phyloP scores from a whole-genome alignment of 1,139 yeast species.

The Yamadazyma triangularis region DNA sequence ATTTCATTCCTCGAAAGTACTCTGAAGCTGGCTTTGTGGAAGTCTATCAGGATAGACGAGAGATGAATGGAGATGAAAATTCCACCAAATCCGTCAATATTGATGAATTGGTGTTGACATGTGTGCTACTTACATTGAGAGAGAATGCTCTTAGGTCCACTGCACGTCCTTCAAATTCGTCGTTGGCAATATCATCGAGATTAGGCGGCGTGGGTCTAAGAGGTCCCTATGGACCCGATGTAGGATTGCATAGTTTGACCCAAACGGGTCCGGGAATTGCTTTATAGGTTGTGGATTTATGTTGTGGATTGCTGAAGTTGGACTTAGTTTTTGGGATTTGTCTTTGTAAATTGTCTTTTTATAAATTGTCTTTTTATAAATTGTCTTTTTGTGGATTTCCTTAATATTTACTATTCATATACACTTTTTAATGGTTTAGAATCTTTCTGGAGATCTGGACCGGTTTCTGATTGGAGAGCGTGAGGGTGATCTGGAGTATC shows the following conservation, averaged over 20 bases:
- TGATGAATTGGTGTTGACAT: constrained; percentile 29
- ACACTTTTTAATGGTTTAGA: too few species aligned
- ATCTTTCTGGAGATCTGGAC: constrained; percentile 40
- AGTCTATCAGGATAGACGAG: constrained; percentile 29
- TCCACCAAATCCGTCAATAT: constrained; percentile 30
- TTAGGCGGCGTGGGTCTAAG: constrained; percentile 7
- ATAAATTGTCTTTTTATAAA: too few species aligned
- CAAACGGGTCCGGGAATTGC: too few species aligned
- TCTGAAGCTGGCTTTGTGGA: constrained; percentile 33
- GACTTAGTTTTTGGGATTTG: too few species aligned
- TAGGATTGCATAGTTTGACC: too few species aligned
- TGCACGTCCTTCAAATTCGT: constrained; percentile 12
- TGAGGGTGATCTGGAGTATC: constrained; percentile 36
- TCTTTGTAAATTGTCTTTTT: too few species aligned
- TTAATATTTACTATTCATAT: too few species aligned
- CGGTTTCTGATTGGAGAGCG: constrained; percentile 38
- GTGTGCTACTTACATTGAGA: constrained; percentile 29
- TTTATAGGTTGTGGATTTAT: too few species aligned
- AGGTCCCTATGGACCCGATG: too few species aligned
- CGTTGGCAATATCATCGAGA: constrained; percentile 9
- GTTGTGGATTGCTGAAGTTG: too few species aligned
- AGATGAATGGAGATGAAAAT: constrained; percentile 8
- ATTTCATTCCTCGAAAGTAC: constrained; percentile 30
- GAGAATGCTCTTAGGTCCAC: constrained; percentile 28
- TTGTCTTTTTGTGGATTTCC: too few species aligned